Evolutionary conservation across 768 basidiomycete species (phyloP), one percentile per base, ranked within the genome.

Genomic region (Mycena latifolia): DNA sequence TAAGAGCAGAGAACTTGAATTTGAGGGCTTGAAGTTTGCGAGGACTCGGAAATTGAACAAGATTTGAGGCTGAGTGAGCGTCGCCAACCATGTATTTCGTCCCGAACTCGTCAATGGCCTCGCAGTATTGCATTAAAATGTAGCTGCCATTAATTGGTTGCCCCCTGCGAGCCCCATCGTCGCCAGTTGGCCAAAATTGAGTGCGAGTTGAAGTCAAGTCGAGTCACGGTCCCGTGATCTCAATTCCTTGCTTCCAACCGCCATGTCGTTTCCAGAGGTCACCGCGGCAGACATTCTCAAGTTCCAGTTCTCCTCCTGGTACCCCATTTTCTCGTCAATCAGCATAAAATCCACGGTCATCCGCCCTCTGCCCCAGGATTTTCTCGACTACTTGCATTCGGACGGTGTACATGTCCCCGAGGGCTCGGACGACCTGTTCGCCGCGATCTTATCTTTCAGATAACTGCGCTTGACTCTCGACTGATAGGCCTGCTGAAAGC

Each of bases 291-390:
- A 89, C 72, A 81, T 94, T 59, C 81, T 91, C 15, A 80, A 86
- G 5, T 95, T 93, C 74, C 93, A 94, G 61, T 92, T 93, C 71
- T 95, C 94, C 1, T 86, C 87, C 3, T 96, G 95, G 95, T 94
- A 94, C 72, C 88, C 93, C 7, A 74, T 70, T 10, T 95, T 93
- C 75, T 79, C 88, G 12, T 76, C 79, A 10, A 71, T 87, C 28
- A 89, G 87, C 55, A 88, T 93, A 69, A 91, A 87, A 75, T 92
- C 92, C 10, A 94, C 86, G 11, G 79, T 94, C 56, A 87, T 96
- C 68, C 87, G 84, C 24, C 92, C 93, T 0, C 78, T 96, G 9
- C 81, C 85, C 5, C 74, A 77, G 33, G 83, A 85, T 0, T 96
- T 97, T 65, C 78, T 80, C 43, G 83, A 85, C 18, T 96, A 95